These are phyloP conservation scores for Apiospora hydei DNA, from an alignment of 2,329 filamentous ascomycete species.

Conservation along the genomic window DNA sequence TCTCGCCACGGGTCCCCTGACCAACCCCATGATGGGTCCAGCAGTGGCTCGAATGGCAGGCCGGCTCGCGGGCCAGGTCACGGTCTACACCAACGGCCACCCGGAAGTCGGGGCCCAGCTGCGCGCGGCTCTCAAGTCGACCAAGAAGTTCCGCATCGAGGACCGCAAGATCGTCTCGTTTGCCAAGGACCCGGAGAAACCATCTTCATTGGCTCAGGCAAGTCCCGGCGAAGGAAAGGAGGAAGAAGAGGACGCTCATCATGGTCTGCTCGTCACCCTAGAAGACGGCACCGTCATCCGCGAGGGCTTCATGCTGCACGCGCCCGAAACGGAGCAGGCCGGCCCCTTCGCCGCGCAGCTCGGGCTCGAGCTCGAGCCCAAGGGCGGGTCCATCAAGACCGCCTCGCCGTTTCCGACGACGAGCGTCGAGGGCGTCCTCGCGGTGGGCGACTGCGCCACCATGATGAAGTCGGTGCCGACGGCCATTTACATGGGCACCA, in stretches of 20 bases:
- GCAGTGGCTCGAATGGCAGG: constrained; percentile 53
- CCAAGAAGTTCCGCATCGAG: constrained; percentile 48
- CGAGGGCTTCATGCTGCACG: constrained; percentile 37
- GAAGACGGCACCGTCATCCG: not conserved
- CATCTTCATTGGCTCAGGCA: constrained; percentile 21
- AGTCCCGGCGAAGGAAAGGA: not conserved
- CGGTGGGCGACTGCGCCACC: constrained; percentile 57
- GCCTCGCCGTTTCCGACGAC: constrained; percentile 56
- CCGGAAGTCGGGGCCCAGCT: constrained; percentile 41
- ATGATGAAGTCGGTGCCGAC: constrained; percentile 36
- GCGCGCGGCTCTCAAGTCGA: constrained; percentile 35
- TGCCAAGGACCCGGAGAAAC: constrained; percentile 28
- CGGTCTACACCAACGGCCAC: constrained; percentile 59
- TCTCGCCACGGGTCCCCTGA: constrained; percentile 49
- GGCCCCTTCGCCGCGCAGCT: constrained; percentile 52
- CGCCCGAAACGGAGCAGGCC: constrained; percentile 47
- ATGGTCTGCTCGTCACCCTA: not conserved
- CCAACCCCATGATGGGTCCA: constrained; percentile 41
- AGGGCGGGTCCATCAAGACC: constrained; percentile 51
- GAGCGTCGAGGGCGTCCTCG: constrained; percentile 58
- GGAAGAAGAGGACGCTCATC: not conserved
- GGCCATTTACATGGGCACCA: constrained; percentile 37
- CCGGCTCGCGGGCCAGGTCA: constrained; percentile 52
- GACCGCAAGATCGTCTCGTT: constrained; percentile 36
- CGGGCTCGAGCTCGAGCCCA: constrained; percentile 49